A percentile compares a stretch with the other conserved stretches of the same genome.
Conservation (phyloP, 208 protist genomes). For the Leishmania major region DNA sequence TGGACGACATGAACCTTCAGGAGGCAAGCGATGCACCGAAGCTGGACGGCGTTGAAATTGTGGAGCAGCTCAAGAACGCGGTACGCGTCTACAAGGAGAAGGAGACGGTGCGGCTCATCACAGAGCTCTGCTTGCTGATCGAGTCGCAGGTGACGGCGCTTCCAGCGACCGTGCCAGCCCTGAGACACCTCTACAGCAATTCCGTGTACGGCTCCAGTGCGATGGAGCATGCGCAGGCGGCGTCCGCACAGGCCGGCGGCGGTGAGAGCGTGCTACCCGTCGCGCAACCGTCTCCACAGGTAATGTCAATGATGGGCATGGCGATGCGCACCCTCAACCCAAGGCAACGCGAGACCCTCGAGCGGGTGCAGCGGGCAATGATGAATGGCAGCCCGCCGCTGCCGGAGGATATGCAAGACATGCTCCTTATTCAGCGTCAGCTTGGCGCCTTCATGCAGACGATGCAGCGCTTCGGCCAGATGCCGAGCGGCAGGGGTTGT, state of each 20-base stretch:
- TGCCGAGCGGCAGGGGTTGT: slow-evolving; percentile 6
- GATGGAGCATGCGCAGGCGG: slow-evolving; percentile 11
- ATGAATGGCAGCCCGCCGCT: slow-evolving; percentile 45
- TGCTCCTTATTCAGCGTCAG: slow-evolving; percentile 81
- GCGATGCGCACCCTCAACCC: slow-evolving; percentile 70
- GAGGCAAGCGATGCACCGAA: background rate
- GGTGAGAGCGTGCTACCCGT: slow-evolving; percentile 4
- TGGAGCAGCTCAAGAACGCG: slow-evolving; percentile 55
- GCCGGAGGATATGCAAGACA: slow-evolving; percentile 63
- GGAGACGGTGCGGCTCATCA: slow-evolving; percentile 63
- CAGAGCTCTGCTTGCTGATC: slow-evolving; percentile 54
- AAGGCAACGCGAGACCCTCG: slow-evolving; percentile 52
- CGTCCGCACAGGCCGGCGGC: slow-evolving; percentile 26
- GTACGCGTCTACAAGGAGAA: slow-evolving; percentile 59
- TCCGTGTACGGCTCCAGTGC: slow-evolving; percentile 21
- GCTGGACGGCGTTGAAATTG: slow-evolving; percentile 37
- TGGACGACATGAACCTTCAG: background rate
- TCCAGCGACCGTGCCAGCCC: slow-evolving; percentile 39
- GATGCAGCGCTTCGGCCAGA: slow-evolving; percentile 60
- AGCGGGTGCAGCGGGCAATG: slow-evolving; percentile 68
- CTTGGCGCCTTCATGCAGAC: slow-evolving; percentile 78
- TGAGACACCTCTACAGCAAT: slow-evolving; percentile 36
- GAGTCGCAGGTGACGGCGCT: slow-evolving; percentile 62
- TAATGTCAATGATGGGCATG: slow-evolving; percentile 66
- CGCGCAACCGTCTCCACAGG: slow-evolving; percentile 33